Evolutionary conservation across 176 grass and related monocot genomes (phyloP).

Genomic region (Avena insularis): DNA sequence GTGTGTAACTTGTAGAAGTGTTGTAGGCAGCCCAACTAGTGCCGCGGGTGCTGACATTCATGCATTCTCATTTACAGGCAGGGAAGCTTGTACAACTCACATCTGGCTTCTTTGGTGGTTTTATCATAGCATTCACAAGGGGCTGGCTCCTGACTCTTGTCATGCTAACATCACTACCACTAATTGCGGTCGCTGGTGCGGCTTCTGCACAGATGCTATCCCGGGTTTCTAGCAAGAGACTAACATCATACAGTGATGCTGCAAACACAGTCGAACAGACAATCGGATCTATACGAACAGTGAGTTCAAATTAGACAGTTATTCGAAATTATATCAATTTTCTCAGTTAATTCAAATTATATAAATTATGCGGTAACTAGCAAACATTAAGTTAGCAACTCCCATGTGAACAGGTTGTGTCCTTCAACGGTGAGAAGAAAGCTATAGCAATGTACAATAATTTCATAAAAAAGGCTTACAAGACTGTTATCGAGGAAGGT

Average conservation of each 20-base stretch:
- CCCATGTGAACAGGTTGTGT: slow-evolving; percentile 61
- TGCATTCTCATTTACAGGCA: slow-evolving; percentile 50
- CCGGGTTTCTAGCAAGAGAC: slow-evolving; percentile 56
- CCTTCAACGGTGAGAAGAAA: slow-evolving; percentile 71
- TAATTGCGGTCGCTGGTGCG: slow-evolving; percentile 52
- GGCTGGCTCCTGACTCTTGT: slow-evolving; percentile 86
- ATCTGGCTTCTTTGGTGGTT: slow-evolving; percentile 60
- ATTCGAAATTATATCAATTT: not conserved
- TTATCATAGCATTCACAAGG: slow-evolving; percentile 73
- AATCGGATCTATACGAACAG: slow-evolving; percentile 83
- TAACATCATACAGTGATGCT: slow-evolving; percentile 72
- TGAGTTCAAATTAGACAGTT: slow-evolving; percentile 47
- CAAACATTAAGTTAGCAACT: slow-evolving; percentile 6
- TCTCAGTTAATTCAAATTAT: not conserved
- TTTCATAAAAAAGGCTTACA: slow-evolving; percentile 59
- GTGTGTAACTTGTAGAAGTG: not conserved
- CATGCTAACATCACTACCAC: slow-evolving; percentile 68
- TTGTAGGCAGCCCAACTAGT: slow-evolving; percentile 17
- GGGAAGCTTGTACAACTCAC: slow-evolving; percentile 71
- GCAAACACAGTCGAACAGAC: slow-evolving; percentile 79
- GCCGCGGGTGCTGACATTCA: not conserved
- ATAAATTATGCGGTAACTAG: not conserved
- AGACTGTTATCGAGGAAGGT: slow-evolving; percentile 60
- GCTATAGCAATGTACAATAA: slow-evolving; percentile 62
- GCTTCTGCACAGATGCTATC: slow-evolving; percentile 54